Percentiles rank a stretch among this genome's conserved stretches.
Conservation (phyloP, 1,284 basidiomycete genomes). For the Heterobasidion parviporum region DNA sequence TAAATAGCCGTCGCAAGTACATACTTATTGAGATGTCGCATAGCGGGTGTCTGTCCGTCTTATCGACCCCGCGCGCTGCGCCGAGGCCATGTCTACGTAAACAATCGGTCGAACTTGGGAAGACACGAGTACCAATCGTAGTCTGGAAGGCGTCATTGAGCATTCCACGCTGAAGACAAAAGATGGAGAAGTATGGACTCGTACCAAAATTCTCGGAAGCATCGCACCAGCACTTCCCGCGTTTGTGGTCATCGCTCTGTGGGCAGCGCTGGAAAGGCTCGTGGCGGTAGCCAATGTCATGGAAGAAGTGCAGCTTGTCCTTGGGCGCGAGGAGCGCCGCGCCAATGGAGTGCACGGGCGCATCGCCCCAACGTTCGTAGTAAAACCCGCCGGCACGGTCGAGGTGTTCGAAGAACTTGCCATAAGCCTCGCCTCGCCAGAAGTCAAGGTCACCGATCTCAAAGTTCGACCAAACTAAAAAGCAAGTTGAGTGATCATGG, state of each 20-base stretch:
- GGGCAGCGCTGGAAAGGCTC: slow-evolving; percentile 81
- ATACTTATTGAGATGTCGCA: background rate
- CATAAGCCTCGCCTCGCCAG: slow-evolving; percentile 78
- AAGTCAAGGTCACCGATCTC: slow-evolving; percentile 83
- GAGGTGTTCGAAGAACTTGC: slow-evolving; percentile 79
- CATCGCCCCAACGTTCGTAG: slow-evolving; percentile 92
- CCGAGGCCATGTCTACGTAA: slow-evolving; percentile 20
- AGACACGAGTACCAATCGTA: slow-evolving; percentile 78
- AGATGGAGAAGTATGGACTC: slow-evolving; percentile 9
- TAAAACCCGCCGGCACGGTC: slow-evolving; percentile 88
- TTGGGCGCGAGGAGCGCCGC: slow-evolving; percentile 76
- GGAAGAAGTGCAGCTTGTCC: slow-evolving; percentile 80
- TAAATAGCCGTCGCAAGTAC: background rate
- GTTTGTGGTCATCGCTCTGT: slow-evolving; percentile 44
- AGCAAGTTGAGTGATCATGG: background rate
- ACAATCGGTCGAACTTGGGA: slow-evolving; percentile 59
- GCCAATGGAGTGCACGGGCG: slow-evolving; percentile 84
- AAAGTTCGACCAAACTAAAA: slow-evolving; percentile 84
- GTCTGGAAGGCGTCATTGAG: slow-evolving; percentile 31
- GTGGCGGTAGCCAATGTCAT: slow-evolving; percentile 56
- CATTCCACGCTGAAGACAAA: background rate
- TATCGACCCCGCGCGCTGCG: slow-evolving; percentile 44
- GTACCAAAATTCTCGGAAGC: slow-evolving; percentile 53
- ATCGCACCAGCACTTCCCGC: slow-evolving; percentile 66
- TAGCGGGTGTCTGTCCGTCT: background rate